phyloP scores from a whole-genome alignment of 2,329 filamentous ascomycete genomes.

The Sporothrix humicola region DNA sequence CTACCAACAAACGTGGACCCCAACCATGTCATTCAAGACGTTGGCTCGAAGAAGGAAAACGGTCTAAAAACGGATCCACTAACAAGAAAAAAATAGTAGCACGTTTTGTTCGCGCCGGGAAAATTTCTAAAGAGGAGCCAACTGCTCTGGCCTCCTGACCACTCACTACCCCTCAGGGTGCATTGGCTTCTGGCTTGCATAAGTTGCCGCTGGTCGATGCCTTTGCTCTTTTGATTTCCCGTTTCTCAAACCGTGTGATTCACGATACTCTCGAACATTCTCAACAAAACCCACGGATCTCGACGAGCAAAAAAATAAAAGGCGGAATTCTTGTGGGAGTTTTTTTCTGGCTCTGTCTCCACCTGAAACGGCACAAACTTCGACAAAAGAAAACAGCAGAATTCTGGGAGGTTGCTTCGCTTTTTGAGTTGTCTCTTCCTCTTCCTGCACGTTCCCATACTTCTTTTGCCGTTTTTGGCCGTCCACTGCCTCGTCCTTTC shows the following conservation, averaged over 20 bases:
- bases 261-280: slow-evolving; percentile 20
- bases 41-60: slow-evolving; percentile 27
- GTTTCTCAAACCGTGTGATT: slow-evolving; percentile 32
- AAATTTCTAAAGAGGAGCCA: slow-evolving; percentile 24
- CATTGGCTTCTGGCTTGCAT: slow-evolving; percentile 23
- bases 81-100: slow-evolving; percentile 39
- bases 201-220: slow-evolving; percentile 8
- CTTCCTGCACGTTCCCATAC: not conserved
- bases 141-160: slow-evolving; percentile 20
- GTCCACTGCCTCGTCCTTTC: not conserved
- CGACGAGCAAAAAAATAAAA: slow-evolving; percentile 4
- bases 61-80: slow-evolving; percentile 38
- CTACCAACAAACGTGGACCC: slow-evolving; percentile 17
- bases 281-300: not conserved
- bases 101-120: slow-evolving; percentile 30
- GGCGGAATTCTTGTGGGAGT: not conserved
- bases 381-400: not conserved
- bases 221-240: slow-evolving; percentile 32
- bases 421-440: not conserved
- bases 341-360: slow-evolving; percentile 7
- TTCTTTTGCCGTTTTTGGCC: slow-evolving; percentile 13
- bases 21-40: slow-evolving; percentile 10
- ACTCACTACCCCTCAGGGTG: slow-evolving; percentile 33
- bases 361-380: not conserved
- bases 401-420: not conserved